Percentiles rank a stretch among this genome's conserved stretches.
Conservation (phyloP, 352 stramenopile genomes). For the Blastocystis hominis region DNA sequence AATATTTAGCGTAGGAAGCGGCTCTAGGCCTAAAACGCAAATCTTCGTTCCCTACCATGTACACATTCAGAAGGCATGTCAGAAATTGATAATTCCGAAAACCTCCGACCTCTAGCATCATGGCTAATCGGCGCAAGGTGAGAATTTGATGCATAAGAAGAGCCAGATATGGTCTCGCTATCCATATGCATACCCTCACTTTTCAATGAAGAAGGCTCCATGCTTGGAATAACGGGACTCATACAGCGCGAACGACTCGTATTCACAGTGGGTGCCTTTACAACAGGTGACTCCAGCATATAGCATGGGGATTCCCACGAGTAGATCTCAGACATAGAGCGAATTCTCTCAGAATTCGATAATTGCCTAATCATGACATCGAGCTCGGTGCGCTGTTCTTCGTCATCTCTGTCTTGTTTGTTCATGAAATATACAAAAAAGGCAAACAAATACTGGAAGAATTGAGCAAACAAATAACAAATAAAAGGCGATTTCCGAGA, state of each 20-base stretch:
- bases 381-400: background rate
- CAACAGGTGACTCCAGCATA: background rate
- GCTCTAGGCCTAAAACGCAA: background rate
- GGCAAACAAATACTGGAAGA: background rate
- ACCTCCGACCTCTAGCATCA: background rate
- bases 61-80: constrained; percentile 26
- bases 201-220: background rate
- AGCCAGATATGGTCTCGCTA: background rate
- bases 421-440: constrained; percentile 15
- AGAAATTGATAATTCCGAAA: constrained; percentile 51
- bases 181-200: background rate
- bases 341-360: background rate
- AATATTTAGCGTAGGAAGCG: background rate
- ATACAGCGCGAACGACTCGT: background rate
- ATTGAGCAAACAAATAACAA: background rate
- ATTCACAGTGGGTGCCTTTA: background rate
- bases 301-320: background rate
- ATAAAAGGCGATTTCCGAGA: background rate
- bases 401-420: background rate
- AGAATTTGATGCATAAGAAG: background rate
- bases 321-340: constrained; percentile 30
- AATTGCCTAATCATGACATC: background rate
- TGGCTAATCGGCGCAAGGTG: background rate
- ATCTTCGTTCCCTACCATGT: background rate
- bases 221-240: background rate